A percentile compares a stretch with the other conserved stretches of the same genome.
Conservation (phyloP, 169 alveolate genomes). For the Plasmodium gallinaceum region DNA sequence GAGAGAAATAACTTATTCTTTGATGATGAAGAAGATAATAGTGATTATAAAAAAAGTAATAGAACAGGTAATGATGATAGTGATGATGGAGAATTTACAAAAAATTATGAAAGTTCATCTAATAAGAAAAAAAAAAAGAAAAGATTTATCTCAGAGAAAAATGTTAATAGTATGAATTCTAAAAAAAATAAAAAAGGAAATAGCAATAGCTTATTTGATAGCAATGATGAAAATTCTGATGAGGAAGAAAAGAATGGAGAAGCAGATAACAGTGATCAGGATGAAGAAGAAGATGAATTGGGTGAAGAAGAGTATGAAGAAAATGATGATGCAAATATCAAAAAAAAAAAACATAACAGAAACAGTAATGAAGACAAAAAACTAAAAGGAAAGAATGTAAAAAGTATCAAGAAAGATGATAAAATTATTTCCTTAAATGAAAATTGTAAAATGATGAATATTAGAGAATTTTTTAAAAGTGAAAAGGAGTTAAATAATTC, state of each 20-base stretch:
- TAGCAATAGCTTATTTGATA: slow-evolving; percentile 2
- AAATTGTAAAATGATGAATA: slow-evolving; percentile 56
- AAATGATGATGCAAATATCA: background rate
- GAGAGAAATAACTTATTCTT: slow-evolving; percentile 21
- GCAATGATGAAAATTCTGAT: slow-evolving; percentile 8
- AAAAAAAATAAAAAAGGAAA: slow-evolving; percentile 16
- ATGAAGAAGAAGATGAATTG: background rate
- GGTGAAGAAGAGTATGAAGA: background rate
- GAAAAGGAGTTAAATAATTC: slow-evolving; percentile 19
- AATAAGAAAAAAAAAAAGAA: slow-evolving; percentile 31
- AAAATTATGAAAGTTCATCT: background rate
- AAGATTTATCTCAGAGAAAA: slow-evolving; percentile 1
- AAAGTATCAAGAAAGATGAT: slow-evolving; percentile 29
- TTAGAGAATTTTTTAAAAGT: slow-evolving; percentile 59
- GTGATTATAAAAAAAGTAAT: slow-evolving; percentile 37
- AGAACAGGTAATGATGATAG: slow-evolving; percentile 18
- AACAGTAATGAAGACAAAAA: background rate
- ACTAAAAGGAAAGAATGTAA: background rate
- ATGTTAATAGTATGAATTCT: slow-evolving; percentile 23
- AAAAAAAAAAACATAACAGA: background rate
- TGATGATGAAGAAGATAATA: slow-evolving; percentile 5
- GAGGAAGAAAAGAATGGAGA: slow-evolving; percentile 9
- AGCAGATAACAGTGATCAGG: background rate
- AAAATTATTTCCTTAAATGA: slow-evolving; percentile 16
- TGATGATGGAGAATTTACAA: background rate